Evolutionary conservation across 805 yeast genomes (phyloP), one percentile per base, ranked within the genome.

Genomic region (Tetrapisispora arboricola): DNA sequence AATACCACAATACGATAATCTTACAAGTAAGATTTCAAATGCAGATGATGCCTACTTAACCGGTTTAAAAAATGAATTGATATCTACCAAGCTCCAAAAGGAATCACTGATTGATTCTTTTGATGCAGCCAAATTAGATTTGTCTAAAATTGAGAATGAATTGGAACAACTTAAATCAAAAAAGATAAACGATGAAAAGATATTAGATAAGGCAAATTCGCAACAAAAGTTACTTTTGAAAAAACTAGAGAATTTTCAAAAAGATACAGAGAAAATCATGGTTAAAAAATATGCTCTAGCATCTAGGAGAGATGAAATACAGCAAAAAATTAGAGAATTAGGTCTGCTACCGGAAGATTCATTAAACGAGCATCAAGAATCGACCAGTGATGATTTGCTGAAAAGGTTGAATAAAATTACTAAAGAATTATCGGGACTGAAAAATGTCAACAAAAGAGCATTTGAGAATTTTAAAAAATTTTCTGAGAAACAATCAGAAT

Each of bases 341-440:
- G 96, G 96, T n/a, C 84, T 83, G 3, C 66, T 90, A 15, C 90
- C 96, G 0, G 96, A 87, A 52, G 87, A 84, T 40, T 87, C 92
- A 0, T 78, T 84, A 48, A 69, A 68, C 12, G 54, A 61, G 26
- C 75, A 68, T 51, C 70, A 68, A 27, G 57, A 63, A 27, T 50
- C 65, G 16, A 55, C 64, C 2, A 75, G 85, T 10, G 76, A 74
- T 29, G 67, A 70, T 6, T 59, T 88, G 25, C 59, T 84, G 37
- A 51, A 58, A 13, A 65, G 70, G 40, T 66, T 86, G 44, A 77
- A 74, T 39, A 61, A 61, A 21, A 72, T 76, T 6, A 75, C 78
- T 32, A 73, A 72, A 27, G 73, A 72, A 22, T 64, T 90, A 30
- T 72, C 75, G 33, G 70, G 74, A 49, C 80, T 75, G 57, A 73